These are phyloP conservation scores for Backusella mclennaniae DNA, from an alignment of 192 early-diverging fungal genomes.

Conservation along the genomic window DNA sequence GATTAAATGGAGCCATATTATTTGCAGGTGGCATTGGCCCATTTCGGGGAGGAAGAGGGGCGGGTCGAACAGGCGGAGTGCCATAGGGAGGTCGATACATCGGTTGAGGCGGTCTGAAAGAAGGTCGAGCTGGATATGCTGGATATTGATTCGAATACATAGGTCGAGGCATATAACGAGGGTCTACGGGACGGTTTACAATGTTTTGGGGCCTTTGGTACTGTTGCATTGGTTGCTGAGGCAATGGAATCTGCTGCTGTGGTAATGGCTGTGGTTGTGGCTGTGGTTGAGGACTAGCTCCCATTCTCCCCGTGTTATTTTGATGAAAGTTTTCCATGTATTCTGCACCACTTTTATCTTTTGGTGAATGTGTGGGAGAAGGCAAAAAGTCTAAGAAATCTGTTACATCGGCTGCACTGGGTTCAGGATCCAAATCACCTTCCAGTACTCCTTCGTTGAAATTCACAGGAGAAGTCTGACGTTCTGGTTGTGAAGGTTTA, in stretches of 20 bases:
- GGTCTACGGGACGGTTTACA: background rate
- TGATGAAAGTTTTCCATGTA: slow-evolving; percentile 6
- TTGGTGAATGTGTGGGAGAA: slow-evolving; percentile 30
- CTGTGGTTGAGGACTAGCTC: background rate
- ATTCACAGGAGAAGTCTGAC: background rate
- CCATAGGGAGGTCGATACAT: background rate
- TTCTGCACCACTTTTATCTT: background rate
- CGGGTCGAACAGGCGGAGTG: slow-evolving; percentile 1
- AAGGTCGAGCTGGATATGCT: background rate
- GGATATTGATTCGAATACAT: background rate
- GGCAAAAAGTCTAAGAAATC: slow-evolving; percentile 36
- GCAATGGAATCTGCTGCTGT: background rate
- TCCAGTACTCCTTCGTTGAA: background rate
- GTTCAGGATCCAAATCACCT: slow-evolving; percentile 28
- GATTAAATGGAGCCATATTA: background rate
- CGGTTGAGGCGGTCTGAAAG: slow-evolving; percentile 4
- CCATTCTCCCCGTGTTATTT: background rate
- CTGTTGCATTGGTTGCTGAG: slow-evolving; percentile 1
- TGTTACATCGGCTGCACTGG: slow-evolving; percentile 26
- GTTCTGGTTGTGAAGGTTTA: background rate
- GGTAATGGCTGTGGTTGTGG: background rate
- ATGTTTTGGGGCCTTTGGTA: background rate
- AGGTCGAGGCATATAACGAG: background rate
- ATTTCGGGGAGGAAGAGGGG: slow-evolving; percentile 17
- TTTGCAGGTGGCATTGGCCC: background rate